These are phyloP conservation scores for Ganoderma lucidum DNA, from an alignment of 1,284 basidiomycete species.

Conservation along the genomic window DNA sequence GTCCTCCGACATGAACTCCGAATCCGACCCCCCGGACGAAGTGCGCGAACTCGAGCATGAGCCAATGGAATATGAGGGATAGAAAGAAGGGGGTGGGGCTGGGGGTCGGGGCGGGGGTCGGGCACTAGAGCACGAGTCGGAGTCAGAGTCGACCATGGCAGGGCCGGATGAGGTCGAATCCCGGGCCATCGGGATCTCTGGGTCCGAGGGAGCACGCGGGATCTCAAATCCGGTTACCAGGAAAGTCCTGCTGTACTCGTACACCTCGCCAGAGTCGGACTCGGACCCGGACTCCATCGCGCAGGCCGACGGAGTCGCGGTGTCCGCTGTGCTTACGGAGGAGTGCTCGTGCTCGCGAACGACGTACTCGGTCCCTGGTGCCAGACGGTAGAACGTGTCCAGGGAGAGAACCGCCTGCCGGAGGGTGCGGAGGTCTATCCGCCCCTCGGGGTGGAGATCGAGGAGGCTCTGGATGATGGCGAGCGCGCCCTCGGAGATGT, in stretches of 20 bases:
- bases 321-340: background rate
- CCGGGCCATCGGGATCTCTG: background rate
- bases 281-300: background rate
- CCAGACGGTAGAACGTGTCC: constrained; percentile 28
- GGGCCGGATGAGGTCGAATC: background rate
- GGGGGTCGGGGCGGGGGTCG: too few species aligned
- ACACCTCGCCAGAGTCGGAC: too few species aligned
- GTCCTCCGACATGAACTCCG: background rate
- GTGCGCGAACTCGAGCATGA: constrained; percentile 1
- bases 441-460: constrained; percentile 54
- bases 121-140: background rate
- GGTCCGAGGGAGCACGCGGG: background rate
- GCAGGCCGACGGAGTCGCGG: background rate
- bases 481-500: constrained; percentile 57
- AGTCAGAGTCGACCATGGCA: background rate
- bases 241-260: background rate
- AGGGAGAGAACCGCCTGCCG: constrained; percentile 40
- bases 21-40: background rate
- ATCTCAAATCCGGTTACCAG: background rate
- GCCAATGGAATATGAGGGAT: background rate
- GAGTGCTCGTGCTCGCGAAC: background rate
- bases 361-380: background rate
- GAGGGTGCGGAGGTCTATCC: constrained; percentile 66
- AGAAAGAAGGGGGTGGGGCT: background rate
- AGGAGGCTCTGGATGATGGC: constrained; percentile 67